Base-by-base conservation (phyloP, 768 basidiomycete genomes). In the Phlebiopsis gigantea region DNA sequence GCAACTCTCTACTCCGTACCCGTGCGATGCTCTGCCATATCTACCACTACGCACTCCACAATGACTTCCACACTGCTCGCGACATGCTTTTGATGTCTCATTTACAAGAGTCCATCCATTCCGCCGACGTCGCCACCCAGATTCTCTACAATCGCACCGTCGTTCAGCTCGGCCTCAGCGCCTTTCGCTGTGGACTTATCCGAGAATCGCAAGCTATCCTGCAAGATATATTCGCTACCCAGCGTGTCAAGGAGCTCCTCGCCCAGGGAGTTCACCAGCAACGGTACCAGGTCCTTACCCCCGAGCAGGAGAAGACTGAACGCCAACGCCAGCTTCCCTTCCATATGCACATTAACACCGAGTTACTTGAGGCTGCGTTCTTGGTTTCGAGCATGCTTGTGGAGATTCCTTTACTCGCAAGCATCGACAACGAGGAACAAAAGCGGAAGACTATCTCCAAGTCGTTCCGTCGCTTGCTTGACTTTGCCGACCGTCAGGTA, bases 341-440 rank as follows among this genome's bases (percentile, higher is more conserved):
- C 87, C 97, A 99, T 72, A 90, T 98, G 89, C 97, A 99, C 72
- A 94, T 98, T 73, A 99, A 98, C 75, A 93, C 97, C 14, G 97
- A 98, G 72, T 79, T 99, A 8, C 77, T 98, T 55, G 97, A 98
- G 72, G 95, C 95, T 19, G 97, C 93, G 0, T 99, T 98, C 78
- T 80, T 99, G 43, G 94, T 97, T 17, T 95, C 93, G 15, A 98
- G 95, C 74, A 99, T 99, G 97, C 81, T 99, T 34, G 88, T 98
- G 39, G 97, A 98, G 74, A 94, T 99, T 17, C 97, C 97, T 2
- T 74, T 98, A 22, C 76, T 98, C 17, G 97, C 97, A 3, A 93
- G 90, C 69, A 90, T 94, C 59, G 93, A 97, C 61, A 90, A 89
- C 2, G 94, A 98, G 68, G 94, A 97, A 72, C 82, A 86, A 72